A percentile compares a stretch with the other conserved stretches of the same genome.
phyloP scores from a whole-genome alignment of 345 rosid genomes.

The Pistacia integerrima region DNA sequence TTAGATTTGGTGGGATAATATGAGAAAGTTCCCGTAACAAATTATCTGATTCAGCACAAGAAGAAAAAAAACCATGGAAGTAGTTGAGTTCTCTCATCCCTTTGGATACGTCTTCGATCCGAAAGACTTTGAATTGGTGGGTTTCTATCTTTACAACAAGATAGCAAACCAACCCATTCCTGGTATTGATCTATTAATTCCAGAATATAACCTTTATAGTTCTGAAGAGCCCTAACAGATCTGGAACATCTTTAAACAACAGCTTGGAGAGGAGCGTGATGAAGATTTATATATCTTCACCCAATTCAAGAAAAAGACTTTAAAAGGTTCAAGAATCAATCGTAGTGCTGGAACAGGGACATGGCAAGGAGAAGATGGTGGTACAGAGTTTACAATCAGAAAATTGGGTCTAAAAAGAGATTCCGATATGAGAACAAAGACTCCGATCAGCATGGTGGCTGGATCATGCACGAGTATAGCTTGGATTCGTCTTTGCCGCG shows the following conservation, averaged over 20 bases:
- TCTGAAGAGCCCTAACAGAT: neutral
- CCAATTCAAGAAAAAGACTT: neutral
- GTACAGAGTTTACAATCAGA: neutral
- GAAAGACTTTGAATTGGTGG: neutral
- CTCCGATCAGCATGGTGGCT: neutral
- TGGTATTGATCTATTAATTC: neutral
- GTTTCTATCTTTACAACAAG: neutral
- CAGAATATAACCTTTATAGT: neutral
- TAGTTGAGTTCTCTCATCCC: neutral
- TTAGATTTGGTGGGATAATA: neutral
- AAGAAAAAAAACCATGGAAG: neutral
- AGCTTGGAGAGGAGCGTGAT: neutral
- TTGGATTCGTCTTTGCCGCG: neutral
- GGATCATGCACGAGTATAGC: constrained; percentile 1
- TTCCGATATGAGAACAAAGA: neutral
- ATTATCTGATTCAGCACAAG: too few species aligned
- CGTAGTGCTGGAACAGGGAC: neutral
- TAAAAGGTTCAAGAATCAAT: neutral
- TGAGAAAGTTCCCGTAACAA: too few species aligned
- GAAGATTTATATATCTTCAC: neutral
- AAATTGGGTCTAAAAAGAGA: neutral
- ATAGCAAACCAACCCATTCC: neutral
- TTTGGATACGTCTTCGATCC: neutral
- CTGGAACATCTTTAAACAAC: neutral
- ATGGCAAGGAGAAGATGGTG: constrained; percentile 1